Evolutionary conservation across 2,329 filamentous ascomycete genomes (phyloP).

Genomic region (Diaporthe vexans): DNA sequence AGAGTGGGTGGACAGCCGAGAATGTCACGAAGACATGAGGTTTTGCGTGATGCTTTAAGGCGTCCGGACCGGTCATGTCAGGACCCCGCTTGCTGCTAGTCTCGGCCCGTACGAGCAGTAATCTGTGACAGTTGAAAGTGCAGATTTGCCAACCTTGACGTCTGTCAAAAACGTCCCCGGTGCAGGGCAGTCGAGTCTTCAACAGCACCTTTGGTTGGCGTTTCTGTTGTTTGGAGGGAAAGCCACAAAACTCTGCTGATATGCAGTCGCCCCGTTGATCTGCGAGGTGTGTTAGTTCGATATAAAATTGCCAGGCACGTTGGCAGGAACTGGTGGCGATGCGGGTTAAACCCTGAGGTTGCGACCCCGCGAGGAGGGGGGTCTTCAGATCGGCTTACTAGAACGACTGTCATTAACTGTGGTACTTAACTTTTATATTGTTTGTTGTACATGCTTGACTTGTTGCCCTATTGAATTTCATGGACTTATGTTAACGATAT

Average conservation of each 20-base stretch:
- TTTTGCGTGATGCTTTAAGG: not conserved
- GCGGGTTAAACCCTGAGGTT: not conserved
- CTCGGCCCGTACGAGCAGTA: not conserved
- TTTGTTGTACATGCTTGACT: too few species aligned
- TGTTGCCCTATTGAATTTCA: too few species aligned
- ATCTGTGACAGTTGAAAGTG: not conserved
- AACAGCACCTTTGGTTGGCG: not conserved
- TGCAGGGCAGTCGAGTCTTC: not conserved
- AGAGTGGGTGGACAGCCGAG: not conserved
- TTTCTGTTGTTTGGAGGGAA: not conserved
- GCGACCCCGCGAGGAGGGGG: too few species aligned
- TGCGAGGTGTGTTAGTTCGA: not conserved
- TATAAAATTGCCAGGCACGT: not conserved
- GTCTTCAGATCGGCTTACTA: too few species aligned
- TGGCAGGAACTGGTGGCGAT: too few species aligned
- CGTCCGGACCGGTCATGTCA: not conserved
- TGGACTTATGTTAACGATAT: too few species aligned
- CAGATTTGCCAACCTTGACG: not conserved
- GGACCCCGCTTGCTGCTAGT: not conserved
- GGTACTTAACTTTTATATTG: too few species aligned
- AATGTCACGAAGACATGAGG: not conserved
- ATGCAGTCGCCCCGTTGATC: not conserved
- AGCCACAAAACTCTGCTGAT: not conserved
- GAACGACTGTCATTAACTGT: too few species aligned
- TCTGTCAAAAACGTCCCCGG: too few species aligned